A percentile compares a stretch with the other conserved stretches of the same genome.
Evolutionary conservation across 2,329 filamentous ascomycete species (phyloP).

Genomic region (Botrytis elliptica): DNA sequence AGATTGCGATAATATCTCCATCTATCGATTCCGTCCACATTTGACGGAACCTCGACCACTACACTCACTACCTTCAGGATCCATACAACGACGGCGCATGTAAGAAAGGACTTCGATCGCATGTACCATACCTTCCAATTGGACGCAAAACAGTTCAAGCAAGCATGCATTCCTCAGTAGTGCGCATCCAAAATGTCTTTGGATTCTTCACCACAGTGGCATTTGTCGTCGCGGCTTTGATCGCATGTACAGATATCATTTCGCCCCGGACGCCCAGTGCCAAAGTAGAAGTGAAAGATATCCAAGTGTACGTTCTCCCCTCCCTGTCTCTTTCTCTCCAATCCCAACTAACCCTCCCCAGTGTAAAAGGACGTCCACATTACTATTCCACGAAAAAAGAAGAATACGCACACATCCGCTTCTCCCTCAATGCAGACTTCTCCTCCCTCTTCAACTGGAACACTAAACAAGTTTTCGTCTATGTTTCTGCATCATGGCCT

Average conservation of each 20-base stretch:
- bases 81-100: slow-evolving; percentile 5
- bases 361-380: slow-evolving; percentile 86
- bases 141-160: background rate
- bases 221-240: slow-evolving; percentile 74
- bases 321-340: background rate
- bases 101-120: background rate
- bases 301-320: slow-evolving; percentile 70
- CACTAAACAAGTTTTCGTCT: slow-evolving; percentile 97
- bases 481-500: slow-evolving; percentile 79
- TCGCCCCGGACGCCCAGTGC: slow-evolving; percentile 66
- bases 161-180: slow-evolving; percentile 76
- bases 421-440: slow-evolving; percentile 89
- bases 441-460: slow-evolving; percentile 97
- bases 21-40: background rate
- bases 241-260: slow-evolving; percentile 77
- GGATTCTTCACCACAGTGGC: slow-evolving; percentile 97
- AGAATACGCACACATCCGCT: slow-evolving; percentile 92
- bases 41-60: background rate
- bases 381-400: slow-evolving; percentile 93
- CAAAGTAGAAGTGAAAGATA: slow-evolving; percentile 65
- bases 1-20: slow-evolving; percentile 10
- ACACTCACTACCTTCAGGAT: background rate
- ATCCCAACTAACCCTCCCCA: slow-evolving; percentile 40
- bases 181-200: slow-evolving; percentile 87
- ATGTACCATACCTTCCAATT: background rate